Base-by-base conservation (phyloP, 768 basidiomycete genomes). In the Termitomyces sp. region DNA sequence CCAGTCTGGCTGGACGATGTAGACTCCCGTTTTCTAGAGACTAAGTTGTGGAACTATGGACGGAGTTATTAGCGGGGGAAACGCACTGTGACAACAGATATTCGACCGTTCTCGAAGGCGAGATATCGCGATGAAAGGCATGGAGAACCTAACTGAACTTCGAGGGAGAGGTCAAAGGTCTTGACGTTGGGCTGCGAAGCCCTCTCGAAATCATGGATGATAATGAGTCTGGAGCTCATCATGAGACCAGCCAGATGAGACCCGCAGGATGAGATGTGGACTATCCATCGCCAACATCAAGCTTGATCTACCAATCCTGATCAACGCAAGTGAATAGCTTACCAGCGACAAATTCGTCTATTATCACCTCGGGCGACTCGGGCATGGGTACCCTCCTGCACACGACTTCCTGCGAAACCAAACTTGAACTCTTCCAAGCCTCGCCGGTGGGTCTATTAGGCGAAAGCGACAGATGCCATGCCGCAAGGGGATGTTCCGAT, bases 311-410 rank as follows among this genome's bases (percentile, higher is more conserved):
- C 34, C 31, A 6, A 46, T 23, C 27, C 43, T 14, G 29, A 46
- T 21, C 37, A 4, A 40, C 10, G 37, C 16, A 19, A 35, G 23
- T 16, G 8, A 25, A 43, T 10, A 6, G 69, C 69, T 53, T 59
- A 74, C 84, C 82, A 12, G 80, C 80, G 14, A 74, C 60, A 31
- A 82, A 82, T 34, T 76, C 69, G 58, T 85, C 81, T 32, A 74
- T 66, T 54, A 70, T 48, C 32, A 44, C 54, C 42, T 25, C 38
- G 14, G 4, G 53, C 32, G 37, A 27, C 32, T 43, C 49, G 16
- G 32, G 47, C 44, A 53, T 37, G 3, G 41, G n/a, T 5, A 49
- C 51, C 14, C 29, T 23, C 17, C 41, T 45, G 41, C 23, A 56
- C 16, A 34, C n/a, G 35, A 56, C 38, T 32, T 59, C 35, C 34